Conservation (phyloP, 1,284 basidiomycete genomes). For the Inonotus hispidus region DNA sequence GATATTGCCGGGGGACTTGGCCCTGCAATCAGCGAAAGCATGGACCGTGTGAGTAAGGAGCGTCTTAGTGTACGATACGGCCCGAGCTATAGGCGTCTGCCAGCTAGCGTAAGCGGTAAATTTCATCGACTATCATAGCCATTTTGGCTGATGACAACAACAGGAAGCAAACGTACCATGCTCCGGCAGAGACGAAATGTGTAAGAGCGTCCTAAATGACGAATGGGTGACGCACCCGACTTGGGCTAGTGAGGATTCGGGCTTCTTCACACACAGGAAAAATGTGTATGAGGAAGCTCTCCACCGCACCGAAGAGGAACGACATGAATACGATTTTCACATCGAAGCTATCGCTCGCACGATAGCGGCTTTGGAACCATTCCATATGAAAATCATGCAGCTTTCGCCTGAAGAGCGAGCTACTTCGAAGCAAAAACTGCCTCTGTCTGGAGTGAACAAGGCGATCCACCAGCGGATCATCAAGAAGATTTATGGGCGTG, state of each 20-base stretch:
- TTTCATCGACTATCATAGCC: neutral
- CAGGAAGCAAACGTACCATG: slow-evolving; percentile 87
- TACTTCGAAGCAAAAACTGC: slow-evolving; percentile 86
- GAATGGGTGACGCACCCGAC: slow-evolving; percentile 97
- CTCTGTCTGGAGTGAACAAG: slow-evolving; percentile 86
- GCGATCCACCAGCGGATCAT: slow-evolving; percentile 92
- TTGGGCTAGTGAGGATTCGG: slow-evolving; percentile 90
- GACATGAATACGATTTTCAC: slow-evolving; percentile 99
- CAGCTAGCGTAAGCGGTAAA: slow-evolving; percentile 55
- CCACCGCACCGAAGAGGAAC: slow-evolving; percentile 96
- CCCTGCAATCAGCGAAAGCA: slow-evolving; percentile 34
- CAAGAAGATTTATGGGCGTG: slow-evolving; percentile 95
- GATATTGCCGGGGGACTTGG: slow-evolving; percentile 50
- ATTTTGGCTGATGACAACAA: slow-evolving; percentile 12
- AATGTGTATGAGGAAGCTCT: slow-evolving; percentile 96
- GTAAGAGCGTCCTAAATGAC: slow-evolving; percentile 93
- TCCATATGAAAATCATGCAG: slow-evolving; percentile 83
- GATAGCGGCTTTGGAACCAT: slow-evolving; percentile 88
- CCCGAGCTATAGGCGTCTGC: slow-evolving; percentile 84
- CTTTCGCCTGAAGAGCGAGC: slow-evolving; percentile 79
- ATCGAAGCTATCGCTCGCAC: slow-evolving; percentile 96
- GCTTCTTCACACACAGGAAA: slow-evolving; percentile 89
- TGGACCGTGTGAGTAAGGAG: slow-evolving; percentile 49
- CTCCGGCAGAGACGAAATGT: slow-evolving; percentile 95
- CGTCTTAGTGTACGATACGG: slow-evolving; percentile 64